Base-by-base conservation (phyloP, 78 protist species). In the Neovahlkampfia damariscottae region DNA sequence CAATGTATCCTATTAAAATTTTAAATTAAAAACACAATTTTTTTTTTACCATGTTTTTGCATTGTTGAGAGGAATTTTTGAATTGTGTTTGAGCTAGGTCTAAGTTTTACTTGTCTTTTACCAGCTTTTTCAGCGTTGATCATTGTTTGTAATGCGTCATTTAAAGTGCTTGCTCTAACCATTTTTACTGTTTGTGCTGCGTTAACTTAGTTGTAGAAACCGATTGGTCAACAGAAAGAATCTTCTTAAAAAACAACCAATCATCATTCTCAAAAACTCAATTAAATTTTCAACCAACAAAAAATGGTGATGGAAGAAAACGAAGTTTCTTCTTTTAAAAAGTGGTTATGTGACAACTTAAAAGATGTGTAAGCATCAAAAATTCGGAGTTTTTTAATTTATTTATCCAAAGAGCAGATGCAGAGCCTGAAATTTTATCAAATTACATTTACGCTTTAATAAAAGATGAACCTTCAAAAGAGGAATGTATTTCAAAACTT, bases 11-110 rank as follows among this genome's bases (percentile, higher is more conserved):
- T n/a, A n/a, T 95, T 89, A 67, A 40, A 7, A 70, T 29, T 1
- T 1, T n/a, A 7, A 67, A 35, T n/a, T 31, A 67, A 0, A 74
- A 71, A 3, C 1, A 10, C 8, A 30, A 37, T 3, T 71, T 29
- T 10, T n/a, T 82, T 85, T n/a, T n/a, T n/a, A n/a, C n/a, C 91
- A 94, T 96, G 98, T 88, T 93, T 92, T 95, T 92, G 94, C 99
- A 98, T 97, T 71, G 93, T 97, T 37, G 72, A 84, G 72, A 98
- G 88, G 93, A 97, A 97, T 86, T 94, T 93, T 84, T 97, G 77
- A 85, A 97, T 71, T 76, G 97, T 99, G 90, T 96, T 96, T 75
- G 98, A 92, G 36, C 85, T 38, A 35, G 99, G 99, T 68, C 99
- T 82, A 90, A 95, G 67, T 62, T 97, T 75, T 36, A 97, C 99